Percentiles rank a stretch among this genome's conserved stretches.
Conservation (phyloP, 1,139 yeast species). For the Suhomyces terraborum region DNA sequence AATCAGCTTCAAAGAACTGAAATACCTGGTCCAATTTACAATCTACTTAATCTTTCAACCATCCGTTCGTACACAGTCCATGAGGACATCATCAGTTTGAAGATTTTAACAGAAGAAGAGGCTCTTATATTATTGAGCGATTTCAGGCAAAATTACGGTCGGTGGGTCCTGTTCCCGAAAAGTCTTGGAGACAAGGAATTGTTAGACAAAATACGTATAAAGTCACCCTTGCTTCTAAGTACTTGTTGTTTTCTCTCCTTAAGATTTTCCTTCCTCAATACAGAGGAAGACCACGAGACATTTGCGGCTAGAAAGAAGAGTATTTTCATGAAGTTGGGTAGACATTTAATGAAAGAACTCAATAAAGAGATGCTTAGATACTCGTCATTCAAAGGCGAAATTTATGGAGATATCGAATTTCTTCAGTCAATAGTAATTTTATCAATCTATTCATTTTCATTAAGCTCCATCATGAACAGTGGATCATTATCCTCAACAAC, state of each 20-base stretch:
- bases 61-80: constrained; percentile 9
- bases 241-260: constrained; percentile 65
- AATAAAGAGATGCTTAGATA: constrained; percentile 40
- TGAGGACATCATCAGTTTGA: constrained; percentile 50
- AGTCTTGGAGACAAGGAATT: constrained; percentile 51
- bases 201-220: constrained; percentile 51
- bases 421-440: constrained; percentile 65
- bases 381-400: constrained; percentile 24
- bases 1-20: constrained; percentile 32
- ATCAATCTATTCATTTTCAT: constrained; percentile 60
- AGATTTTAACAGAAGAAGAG: constrained; percentile 53
- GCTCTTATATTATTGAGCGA: constrained; percentile 53
- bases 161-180: constrained; percentile 78
- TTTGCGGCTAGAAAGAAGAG: constrained; percentile 21
- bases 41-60: constrained; percentile 36
- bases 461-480: constrained; percentile 43
- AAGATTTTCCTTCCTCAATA: constrained; percentile 41
- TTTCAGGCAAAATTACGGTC: constrained; percentile 68
- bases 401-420: constrained; percentile 53
- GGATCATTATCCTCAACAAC: background rate
- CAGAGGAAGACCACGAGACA: constrained; percentile 26
- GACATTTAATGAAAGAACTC: constrained; percentile 45
- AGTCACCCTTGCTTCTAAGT: constrained; percentile 65
- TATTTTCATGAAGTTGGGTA: constrained; percentile 29
- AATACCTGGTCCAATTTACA: constrained; percentile 48